A percentile compares a stretch with the other conserved stretches of the same genome.
phyloP scores from a whole-genome alignment of 495 filamentous ascomycete species.

The Filosporella fistucella region DNA sequence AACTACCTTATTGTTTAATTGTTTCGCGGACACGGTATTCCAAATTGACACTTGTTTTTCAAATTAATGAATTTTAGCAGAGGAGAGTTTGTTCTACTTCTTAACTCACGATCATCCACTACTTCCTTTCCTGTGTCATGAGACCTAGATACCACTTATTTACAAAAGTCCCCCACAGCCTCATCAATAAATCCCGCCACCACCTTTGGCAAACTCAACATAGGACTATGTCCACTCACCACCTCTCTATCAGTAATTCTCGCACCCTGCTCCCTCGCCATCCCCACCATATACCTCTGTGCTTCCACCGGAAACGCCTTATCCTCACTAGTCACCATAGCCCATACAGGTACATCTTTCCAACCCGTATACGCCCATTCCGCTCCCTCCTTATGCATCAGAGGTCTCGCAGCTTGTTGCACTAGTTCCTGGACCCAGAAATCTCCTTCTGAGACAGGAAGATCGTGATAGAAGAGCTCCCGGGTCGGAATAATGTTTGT shows the following conservation, averaged over 20 bases:
- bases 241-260: slow-evolving; percentile 26
- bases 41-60: too few species aligned
- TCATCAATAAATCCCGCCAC: slow-evolving; percentile 26
- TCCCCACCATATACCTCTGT: slow-evolving; percentile 20
- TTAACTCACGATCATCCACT: too few species aligned
- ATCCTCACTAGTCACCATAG: slow-evolving; percentile 24
- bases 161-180: slow-evolving; percentile 16
- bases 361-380: slow-evolving; percentile 29
- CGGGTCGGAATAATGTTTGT: slow-evolving; percentile 24
- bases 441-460: slow-evolving; percentile 27
- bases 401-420: slow-evolving; percentile 22
- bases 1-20: too few species aligned
- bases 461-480: slow-evolving; percentile 32
- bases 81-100: too few species aligned
- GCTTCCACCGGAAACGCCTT: slow-evolving; percentile 22
- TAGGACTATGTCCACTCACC: slow-evolving; percentile 25
- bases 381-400: slow-evolving; percentile 24
- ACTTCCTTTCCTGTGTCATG: too few species aligned
- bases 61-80: too few species aligned
- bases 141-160: not conserved
- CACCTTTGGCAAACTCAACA: slow-evolving; percentile 30
- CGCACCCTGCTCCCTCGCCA: slow-evolving; percentile 24
- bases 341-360: slow-evolving; percentile 28
- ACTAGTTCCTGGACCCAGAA: slow-evolving; percentile 26
- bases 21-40: too few species aligned